phyloP scores from a whole-genome alignment of 495 filamentous ascomycete species.

The Neurospora sp. region DNA sequence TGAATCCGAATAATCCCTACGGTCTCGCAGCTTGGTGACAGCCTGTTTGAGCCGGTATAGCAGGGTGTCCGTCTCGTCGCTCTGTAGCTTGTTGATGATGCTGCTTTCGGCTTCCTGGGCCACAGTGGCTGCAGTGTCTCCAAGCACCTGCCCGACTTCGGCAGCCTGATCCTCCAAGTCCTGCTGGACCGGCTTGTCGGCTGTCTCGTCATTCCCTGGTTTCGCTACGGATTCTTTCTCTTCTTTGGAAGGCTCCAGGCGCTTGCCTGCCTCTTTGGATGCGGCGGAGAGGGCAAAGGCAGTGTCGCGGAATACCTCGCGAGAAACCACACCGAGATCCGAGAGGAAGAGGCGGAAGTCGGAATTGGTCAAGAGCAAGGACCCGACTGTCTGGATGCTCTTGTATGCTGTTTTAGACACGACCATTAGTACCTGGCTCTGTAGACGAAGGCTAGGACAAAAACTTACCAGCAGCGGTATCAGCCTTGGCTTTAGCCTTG shows the following conservation, averaged over 20 bases:
- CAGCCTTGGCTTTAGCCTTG: slow-evolving; percentile 58
- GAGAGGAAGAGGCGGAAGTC: slow-evolving; percentile 81
- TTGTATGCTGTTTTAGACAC: slow-evolving; percentile 49
- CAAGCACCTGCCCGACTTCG: slow-evolving; percentile 54
- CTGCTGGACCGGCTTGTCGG: slow-evolving; percentile 40
- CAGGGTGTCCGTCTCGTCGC: slow-evolving; percentile 62
- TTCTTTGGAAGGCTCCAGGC: slow-evolving; percentile 54
- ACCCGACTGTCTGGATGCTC: slow-evolving; percentile 74
- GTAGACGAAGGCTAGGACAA: not conserved
- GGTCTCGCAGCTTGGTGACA: slow-evolving; percentile 62
- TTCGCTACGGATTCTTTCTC: slow-evolving; percentile 48
- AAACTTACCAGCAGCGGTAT: slow-evolving; percentile 60
- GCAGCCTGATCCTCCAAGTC: slow-evolving; percentile 51
- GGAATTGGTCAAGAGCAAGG: slow-evolving; percentile 73
- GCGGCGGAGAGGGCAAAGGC: slow-evolving; percentile 63
- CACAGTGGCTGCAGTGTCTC: slow-evolving; percentile 53
- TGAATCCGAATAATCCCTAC: slow-evolving; percentile 73
- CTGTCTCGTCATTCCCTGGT: slow-evolving; percentile 43
- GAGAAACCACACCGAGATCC: slow-evolving; percentile 69
- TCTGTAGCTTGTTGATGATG: slow-evolving; percentile 54
- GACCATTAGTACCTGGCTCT: not conserved
- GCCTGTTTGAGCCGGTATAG: slow-evolving; percentile 64
- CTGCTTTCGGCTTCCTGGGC: slow-evolving; percentile 55
- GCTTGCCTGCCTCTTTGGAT: slow-evolving; percentile 60
- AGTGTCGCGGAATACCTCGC: slow-evolving; percentile 81